These are phyloP conservation scores for Candida manassasensis DNA, from an alignment of 805 yeast species.

Conservation along the genomic window DNA sequence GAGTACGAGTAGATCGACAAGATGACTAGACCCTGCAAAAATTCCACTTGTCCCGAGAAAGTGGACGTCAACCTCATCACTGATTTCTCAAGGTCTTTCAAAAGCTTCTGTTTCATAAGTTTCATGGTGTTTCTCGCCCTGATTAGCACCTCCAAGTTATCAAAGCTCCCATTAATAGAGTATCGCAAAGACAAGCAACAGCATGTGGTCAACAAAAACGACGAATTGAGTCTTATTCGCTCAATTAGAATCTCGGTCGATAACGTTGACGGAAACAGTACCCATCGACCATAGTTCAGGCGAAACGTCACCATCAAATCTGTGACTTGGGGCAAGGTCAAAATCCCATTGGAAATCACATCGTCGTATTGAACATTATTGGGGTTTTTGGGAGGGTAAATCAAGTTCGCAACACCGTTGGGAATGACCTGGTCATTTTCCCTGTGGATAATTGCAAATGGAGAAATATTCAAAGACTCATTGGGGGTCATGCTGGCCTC, in stretches of 20 bases:
- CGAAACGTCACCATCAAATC: conserved; percentile 54
- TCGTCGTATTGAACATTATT: conserved; percentile 30
- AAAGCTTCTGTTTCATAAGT: conserved; percentile 42
- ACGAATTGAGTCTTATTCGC: conserved; percentile 46
- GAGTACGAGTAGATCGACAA: conserved; percentile 62
- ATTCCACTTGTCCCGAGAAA: conserved; percentile 43
- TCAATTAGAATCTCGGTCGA: conserved; percentile 47
- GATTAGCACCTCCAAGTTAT: not conserved
- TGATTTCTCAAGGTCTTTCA: conserved; percentile 44
- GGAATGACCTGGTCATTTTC: conserved; percentile 15
- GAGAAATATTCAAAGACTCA: conserved; percentile 36
- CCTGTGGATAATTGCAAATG: conserved; percentile 37
- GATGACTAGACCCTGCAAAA: conserved; percentile 63
- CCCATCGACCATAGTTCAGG: conserved; percentile 73
- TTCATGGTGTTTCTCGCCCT: conserved; percentile 33
- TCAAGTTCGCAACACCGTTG: conserved; percentile 1
- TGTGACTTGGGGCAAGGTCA: conserved; percentile 45
- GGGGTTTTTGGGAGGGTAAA: not conserved
- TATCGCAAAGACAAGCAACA: conserved; percentile 61
- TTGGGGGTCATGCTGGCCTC: conserved; percentile 19
- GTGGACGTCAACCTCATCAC: conserved; percentile 28
- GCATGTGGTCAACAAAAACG: conserved; percentile 62
- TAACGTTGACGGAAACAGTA: conserved; percentile 56
- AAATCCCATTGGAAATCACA: conserved; percentile 45
- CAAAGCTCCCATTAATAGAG: conserved; percentile 22